These are phyloP conservation scores for Gaertneriomyces sp. DNA, from an alignment of 192 early-diverging fungal genomes.

Conservation along the genomic window DNA sequence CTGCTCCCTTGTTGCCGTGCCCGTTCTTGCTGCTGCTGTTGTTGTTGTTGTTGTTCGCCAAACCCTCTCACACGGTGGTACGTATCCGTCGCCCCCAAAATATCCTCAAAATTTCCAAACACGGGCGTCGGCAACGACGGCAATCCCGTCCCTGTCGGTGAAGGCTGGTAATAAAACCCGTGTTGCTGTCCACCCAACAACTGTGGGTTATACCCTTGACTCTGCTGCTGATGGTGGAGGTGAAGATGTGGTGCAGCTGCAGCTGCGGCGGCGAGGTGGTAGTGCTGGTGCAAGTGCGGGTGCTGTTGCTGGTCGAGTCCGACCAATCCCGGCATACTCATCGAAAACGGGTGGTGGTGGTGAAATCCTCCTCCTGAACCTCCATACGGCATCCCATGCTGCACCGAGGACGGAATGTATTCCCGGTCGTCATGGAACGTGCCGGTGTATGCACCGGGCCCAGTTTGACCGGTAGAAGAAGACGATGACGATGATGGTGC, in stretches of 20 bases:
- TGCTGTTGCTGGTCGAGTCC: conserved; percentile 9
- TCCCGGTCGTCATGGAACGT: not conserved
- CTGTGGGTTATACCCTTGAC: not conserved
- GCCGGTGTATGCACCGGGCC: not conserved
- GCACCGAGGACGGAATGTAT: not conserved
- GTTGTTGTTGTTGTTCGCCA: conserved; percentile 1
- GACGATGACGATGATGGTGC: not conserved
- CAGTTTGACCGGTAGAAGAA: not conserved
- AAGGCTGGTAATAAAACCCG: conserved; percentile 13
- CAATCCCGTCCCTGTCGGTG: conserved; percentile 18
- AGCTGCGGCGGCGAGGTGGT: conserved; percentile 1
- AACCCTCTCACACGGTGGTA: too few species aligned
- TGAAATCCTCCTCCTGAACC: too few species aligned
- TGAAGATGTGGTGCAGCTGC: not conserved
- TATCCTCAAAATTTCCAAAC: conserved; percentile 22
- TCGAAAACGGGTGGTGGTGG: not conserved
- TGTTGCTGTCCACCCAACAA: too few species aligned
- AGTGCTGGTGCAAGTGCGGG: conserved; percentile 7
- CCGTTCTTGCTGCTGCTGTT: conserved; percentile 11
- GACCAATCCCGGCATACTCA: not conserved
- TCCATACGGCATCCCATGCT: too few species aligned
- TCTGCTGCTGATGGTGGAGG: not conserved
- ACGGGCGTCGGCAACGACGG: conserved; percentile 19
- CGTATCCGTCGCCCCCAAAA: conserved; percentile 5
- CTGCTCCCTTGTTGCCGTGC: not conserved